Evolutionary conservation across 257 asterid species (phyloP), one percentile per base, ranked within the genome.

Genomic region (Ligustrum vulgare): DNA sequence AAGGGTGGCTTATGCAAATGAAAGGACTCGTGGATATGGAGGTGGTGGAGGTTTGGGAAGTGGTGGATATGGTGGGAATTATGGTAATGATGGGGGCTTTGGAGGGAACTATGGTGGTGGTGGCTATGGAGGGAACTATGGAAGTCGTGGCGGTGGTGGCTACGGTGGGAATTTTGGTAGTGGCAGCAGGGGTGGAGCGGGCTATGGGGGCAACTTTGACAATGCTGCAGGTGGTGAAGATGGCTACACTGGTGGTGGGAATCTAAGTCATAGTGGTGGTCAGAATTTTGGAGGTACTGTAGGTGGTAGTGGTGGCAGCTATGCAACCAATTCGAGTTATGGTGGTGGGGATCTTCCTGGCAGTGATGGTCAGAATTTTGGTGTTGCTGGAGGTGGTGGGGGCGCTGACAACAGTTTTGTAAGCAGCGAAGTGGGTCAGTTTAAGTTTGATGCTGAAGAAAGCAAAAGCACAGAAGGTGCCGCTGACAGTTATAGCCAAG

Each of bases 1-100:
- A 37, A 90, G 81, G 86, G 98, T 94, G 73, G 82, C 86, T 80
- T 82, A 79, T 64, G 97, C 98, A 36, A 88, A 83, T 77, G 97
- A 91, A 66, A 91, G 90, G 79, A 51, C 89, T 63, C 85, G 84
- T 72, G 88, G 89, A n/a, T 80, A 25, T 37, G 87, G 87, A 0
- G 88, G 87, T 0, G 95, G 91, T 3, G 82, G 78, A 0, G 87
- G 86, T n/a, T 81, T 72, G 8, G 43, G 80, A 3, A 69, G 78
- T 1, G 82, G 78, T 0, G 76, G 80, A 0, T 65, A 76, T 0
- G 67, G 51, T 32, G 74, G 77, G 67, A 60, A 60, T 36, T 22
- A 13, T 16, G 39, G 66, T 5, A 49, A 71, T 4, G 64, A 36
- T 16, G 80, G 75, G 1, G 75, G 77, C 6, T 32, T 70, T n/a